Percentiles rank a stretch among this genome's conserved stretches.
Conservation (phyloP, 2,329 filamentous ascomycete species). For the Pseudogymnoascus sp. region DNA sequence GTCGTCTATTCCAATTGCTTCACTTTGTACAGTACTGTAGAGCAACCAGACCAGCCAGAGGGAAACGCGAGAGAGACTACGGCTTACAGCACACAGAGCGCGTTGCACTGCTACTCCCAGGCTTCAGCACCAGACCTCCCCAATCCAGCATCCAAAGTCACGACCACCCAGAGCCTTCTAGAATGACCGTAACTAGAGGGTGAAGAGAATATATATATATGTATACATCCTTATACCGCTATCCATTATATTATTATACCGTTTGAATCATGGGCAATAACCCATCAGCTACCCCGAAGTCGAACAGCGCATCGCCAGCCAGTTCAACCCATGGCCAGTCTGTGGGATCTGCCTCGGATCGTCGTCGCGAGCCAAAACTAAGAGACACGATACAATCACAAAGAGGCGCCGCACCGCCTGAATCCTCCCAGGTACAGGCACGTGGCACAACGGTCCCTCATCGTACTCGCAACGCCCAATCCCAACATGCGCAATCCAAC, state of each 20-base stretch:
- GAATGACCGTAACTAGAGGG: slow-evolving; percentile 6
- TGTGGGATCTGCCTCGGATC: slow-evolving; percentile 17
- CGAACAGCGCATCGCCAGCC: slow-evolving; percentile 18
- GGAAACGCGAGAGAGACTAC: not conserved
- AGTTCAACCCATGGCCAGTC: slow-evolving; percentile 24
- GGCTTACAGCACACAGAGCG: not conserved
- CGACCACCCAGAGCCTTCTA: not conserved
- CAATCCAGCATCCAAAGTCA: not conserved
- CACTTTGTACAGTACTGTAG: slow-evolving; percentile 3
- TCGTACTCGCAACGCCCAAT: slow-evolving; percentile 9
- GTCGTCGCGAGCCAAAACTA: slow-evolving; percentile 37
- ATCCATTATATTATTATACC: not conserved
- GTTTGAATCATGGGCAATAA: slow-evolving; percentile 36
- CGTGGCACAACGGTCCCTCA: slow-evolving; percentile 20
- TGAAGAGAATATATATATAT: slow-evolving; percentile 1
- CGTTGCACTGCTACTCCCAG: not conserved
- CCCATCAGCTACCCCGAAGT: slow-evolving; percentile 26
- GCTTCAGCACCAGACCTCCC: not conserved
- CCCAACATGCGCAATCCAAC: slow-evolving; percentile 14
- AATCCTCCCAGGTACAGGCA: slow-evolving; percentile 53
- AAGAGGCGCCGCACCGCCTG: slow-evolving; percentile 49
- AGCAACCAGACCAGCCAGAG: not conserved
- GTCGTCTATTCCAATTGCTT: not conserved
- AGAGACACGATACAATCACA: slow-evolving; percentile 48
- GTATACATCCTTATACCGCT: not conserved